These are phyloP conservation scores for Forsythia suspensa DNA, from an alignment of 257 asterid genomes.

Conservation along the genomic window DNA sequence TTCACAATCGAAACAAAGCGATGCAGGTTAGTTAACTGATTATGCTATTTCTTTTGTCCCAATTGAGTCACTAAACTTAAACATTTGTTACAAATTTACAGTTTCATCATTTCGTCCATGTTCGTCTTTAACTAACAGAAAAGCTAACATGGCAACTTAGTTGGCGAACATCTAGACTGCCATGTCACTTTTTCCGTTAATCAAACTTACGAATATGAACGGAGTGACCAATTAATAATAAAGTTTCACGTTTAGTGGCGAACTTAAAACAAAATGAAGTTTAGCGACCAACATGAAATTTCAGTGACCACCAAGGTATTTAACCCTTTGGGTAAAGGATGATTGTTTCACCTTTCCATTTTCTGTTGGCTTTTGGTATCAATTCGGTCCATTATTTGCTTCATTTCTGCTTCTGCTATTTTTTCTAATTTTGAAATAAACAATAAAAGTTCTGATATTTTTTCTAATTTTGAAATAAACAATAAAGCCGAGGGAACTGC, in stretches of 20 bases:
- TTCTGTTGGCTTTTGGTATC: neutral
- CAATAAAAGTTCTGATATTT: neutral
- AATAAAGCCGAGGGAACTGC: slow-evolving; percentile 33
- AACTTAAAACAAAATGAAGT: neutral
- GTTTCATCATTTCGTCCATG: neutral
- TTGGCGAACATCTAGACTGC: neutral
- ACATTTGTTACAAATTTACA: neutral
- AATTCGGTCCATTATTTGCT: neutral
- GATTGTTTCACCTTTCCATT: neutral
- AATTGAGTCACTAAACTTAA: neutral
- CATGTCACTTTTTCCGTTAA: neutral
- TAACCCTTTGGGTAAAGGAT: neutral
- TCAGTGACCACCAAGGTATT: neutral
- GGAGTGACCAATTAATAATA: neutral
- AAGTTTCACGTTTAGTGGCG: neutral
- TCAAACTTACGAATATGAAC: neutral
- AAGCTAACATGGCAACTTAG: neutral
- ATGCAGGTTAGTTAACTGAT: slow-evolving; percentile 53
- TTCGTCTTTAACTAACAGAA: neutral
- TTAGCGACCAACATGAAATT: neutral
- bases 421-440: neutral
- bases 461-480: slow-evolving; percentile 5
- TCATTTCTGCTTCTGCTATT: no score
- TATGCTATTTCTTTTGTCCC: neutral
- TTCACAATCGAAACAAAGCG: slow-evolving; percentile 61